phyloP scores from a whole-genome alignment of 1,139 yeast species.

The Hanseniaspora uvarum region DNA sequence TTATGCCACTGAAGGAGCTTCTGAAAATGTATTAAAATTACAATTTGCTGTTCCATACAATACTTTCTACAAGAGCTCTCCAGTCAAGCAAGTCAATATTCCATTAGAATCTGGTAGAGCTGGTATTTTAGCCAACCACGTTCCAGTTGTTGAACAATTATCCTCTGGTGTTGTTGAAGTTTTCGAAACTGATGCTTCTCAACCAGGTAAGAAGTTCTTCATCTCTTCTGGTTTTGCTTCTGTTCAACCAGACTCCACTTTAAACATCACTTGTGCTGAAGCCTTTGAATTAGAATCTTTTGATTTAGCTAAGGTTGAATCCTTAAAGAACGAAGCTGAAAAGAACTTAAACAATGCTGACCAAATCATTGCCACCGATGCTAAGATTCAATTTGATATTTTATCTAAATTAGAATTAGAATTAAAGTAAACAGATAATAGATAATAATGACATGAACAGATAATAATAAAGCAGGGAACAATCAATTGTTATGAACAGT shows the following conservation, averaged over 20 bases:
- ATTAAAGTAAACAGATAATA: constrained; percentile 35
- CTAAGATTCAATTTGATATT: constrained; percentile 89
- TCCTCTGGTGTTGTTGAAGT: constrained; percentile 93
- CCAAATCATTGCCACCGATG: constrained; percentile 86
- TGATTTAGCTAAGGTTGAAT: constrained; percentile 68
- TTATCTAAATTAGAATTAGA: constrained; percentile 86
- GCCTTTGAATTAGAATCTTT: constrained; percentile 89
- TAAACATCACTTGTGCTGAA: constrained; percentile 89
- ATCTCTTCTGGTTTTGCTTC: constrained; percentile 97
- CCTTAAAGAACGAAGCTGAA: constrained; percentile 86
- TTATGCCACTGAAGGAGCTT: constrained; percentile 69
- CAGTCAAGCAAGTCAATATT: constrained; percentile 76
- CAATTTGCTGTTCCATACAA: constrained; percentile 87
- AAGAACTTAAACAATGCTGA: constrained; percentile 79
- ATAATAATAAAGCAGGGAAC: background rate
- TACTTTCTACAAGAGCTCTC: constrained; percentile 32
- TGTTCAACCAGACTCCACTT: constrained; percentile 86
- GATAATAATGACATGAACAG: background rate
- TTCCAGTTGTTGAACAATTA: constrained; percentile 94
- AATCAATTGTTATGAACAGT: background rate
- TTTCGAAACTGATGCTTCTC: constrained; percentile 52
- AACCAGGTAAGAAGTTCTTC: constrained; percentile 67
- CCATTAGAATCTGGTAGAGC: constrained; percentile 95
- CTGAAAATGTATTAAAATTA: constrained; percentile 70
- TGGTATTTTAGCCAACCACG: constrained; percentile 97